Percentiles rank a stretch among this genome's conserved stretches.
Evolutionary conservation across 805 yeast species (phyloP).

Genomic region (Candida andamanensis): DNA sequence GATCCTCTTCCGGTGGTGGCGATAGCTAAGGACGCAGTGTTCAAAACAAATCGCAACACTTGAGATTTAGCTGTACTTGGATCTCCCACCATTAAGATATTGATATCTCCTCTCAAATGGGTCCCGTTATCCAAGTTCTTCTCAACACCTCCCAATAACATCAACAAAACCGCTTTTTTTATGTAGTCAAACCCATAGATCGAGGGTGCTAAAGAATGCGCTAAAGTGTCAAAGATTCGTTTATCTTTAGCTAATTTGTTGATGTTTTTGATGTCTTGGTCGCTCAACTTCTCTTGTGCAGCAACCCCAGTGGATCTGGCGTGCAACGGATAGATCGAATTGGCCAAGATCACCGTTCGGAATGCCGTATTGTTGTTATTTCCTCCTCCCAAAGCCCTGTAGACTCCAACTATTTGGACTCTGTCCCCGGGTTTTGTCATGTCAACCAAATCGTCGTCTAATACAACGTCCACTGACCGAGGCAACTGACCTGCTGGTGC

Average conservation of each 20-base stretch:
- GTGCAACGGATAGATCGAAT: conserved; percentile 83
- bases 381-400: conserved; percentile 82
- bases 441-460: conserved; percentile 94
- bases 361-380: conserved; percentile 59
- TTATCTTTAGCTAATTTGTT: conserved; percentile 67
- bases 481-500: conserved; percentile 99
- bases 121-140: conserved; percentile 93
- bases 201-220: conserved; percentile 91
- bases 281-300: conserved; percentile 62
- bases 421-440: conserved; percentile 93
- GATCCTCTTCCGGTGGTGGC: conserved; percentile 99
- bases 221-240: conserved; percentile 69
- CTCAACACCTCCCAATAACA: conserved; percentile 92
- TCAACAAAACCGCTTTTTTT: conserved; percentile 83
- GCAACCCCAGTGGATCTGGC: conserved; percentile 85
- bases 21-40: conserved; percentile 91
- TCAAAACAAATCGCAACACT: conserved; percentile 86
- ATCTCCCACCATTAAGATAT: conserved; percentile 94
- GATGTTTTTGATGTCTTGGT: conserved; percentile 80
- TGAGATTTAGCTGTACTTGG: conserved; percentile 98
- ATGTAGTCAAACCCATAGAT: conserved; percentile 91
- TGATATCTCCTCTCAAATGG: conserved; percentile 96
- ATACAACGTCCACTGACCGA: conserved; percentile 82
- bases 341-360: conserved; percentile 78
- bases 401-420: conserved; percentile 89